Base-by-base conservation (phyloP, 2,329 filamentous ascomycete species). In the Xylaria sp. region DNA sequence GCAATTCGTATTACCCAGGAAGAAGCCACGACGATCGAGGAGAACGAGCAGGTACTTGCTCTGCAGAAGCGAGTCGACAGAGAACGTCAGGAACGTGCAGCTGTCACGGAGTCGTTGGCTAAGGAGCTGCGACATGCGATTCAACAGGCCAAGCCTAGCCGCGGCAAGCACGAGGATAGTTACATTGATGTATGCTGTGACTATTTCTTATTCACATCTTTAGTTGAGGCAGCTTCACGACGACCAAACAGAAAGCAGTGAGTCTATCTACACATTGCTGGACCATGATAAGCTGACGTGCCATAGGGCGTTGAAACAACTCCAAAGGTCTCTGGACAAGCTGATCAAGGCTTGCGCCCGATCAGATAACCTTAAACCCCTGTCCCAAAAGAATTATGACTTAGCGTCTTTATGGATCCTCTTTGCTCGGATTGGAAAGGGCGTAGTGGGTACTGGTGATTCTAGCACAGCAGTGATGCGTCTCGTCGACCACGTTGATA, bases 161-260 rank as follows among this genome's bases (percentile, higher is more conserved):
- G 56, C 38, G 53, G 11, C 9, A 18, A 44, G 19, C 49, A 44
- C 9, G 51, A 52, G 2, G 16, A 54, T 40, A 39, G 22, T 2
- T 53, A 51, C 7, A 26, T 60, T 18, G 20, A 26, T 13, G 51
- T 26, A 8, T 54, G 54, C 22, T 60, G 52, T 22, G 60, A 65
- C 40, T 75, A 72, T 69, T 55, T 62, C 3, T 57, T 76, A 9
- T 77, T 76, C 74, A 63, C 64, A n/a, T 60, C 69, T 7, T 71
- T 77, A 21, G 72, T 77, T 11, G 60, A 66, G 13, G 76, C 75
- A 6, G 75, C 74, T 7, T 59, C 64, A 2, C 63, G 71, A 7
- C 57, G 74, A 2, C 69, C 66, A 39, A 66, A 67, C 2, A 54
- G 50, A 18, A 64, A 72, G 22, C 60, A 66, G 76, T 78, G 68